A percentile compares a stretch with the other conserved stretches of the same genome.
Evolutionary conservation across 2,329 filamentous ascomycete species (phyloP).

Genomic region (Alternaria sp.): DNA sequence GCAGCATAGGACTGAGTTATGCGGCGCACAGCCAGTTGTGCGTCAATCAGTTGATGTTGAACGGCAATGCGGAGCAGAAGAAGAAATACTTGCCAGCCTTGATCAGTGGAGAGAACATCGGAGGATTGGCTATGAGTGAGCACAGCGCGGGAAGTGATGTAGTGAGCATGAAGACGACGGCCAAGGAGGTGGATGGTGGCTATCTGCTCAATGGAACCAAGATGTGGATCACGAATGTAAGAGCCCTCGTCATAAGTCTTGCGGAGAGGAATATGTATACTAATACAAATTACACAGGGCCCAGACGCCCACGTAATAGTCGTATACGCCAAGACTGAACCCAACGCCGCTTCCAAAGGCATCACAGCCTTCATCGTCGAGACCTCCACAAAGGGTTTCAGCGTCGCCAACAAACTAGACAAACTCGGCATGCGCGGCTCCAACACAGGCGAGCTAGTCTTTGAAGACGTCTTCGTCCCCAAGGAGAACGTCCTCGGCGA

Average conservation of each 20-base stretch:
- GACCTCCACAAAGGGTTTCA: conserved; percentile 75
- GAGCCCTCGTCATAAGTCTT: conserved; percentile 14
- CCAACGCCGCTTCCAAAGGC: conserved; percentile 81
- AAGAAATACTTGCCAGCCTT: conserved; percentile 79
- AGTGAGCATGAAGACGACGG: conserved; percentile 91
- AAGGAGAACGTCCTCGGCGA: conserved; percentile 80
- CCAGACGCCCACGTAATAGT: conserved; percentile 92
- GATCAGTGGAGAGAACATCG: conserved; percentile 81
- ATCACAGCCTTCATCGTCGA: conserved; percentile 96
- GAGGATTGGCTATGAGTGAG: conserved; percentile 94
- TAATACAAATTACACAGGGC: conserved; percentile 55
- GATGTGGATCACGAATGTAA: conserved; percentile 98
- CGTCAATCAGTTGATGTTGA: conserved; percentile 94
- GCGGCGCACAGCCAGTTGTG: conserved; percentile 96
- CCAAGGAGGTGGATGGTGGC: conserved; percentile 82
- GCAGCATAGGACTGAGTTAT: conserved; percentile 87
- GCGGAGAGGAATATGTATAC: background rate
- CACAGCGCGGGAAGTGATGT: conserved; percentile 91
- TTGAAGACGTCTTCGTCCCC: conserved; percentile 91
- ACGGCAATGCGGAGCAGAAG: conserved; percentile 84
- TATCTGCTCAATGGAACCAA: conserved; percentile 89
- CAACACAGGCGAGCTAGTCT: conserved; percentile 93
- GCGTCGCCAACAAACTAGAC: conserved; percentile 88
- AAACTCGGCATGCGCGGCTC: conserved; percentile 98
- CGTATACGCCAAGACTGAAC: conserved; percentile 96